Percentiles rank a stretch among this genome's conserved stretches.
Conservation (phyloP, 129 eudicot genomes). For the Scalesia atractyloides region DNA sequence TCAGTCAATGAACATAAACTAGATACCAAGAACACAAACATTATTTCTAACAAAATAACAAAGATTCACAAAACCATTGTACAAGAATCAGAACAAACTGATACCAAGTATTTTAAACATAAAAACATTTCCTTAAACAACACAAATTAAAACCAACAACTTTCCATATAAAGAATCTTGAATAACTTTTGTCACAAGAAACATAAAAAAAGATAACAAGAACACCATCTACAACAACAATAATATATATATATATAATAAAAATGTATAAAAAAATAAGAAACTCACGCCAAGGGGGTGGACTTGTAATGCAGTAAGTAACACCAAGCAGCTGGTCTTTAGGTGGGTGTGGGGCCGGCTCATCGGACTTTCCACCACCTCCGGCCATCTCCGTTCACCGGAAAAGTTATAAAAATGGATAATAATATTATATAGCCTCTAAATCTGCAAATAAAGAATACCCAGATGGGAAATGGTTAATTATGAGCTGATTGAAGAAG, state of each 20-base stretch:
- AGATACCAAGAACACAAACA: slow-evolving; percentile 25
- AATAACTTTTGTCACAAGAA: slow-evolving; percentile 8
- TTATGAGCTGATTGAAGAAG: background rate
- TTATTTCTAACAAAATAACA: background rate
- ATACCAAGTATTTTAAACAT: slow-evolving; percentile 3
- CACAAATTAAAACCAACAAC: slow-evolving; percentile 16
- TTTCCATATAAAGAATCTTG: slow-evolving; percentile 6
- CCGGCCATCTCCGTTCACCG: slow-evolving; percentile 61
- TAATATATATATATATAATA: no score
- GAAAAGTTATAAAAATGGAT: background rate
- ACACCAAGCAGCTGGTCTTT: slow-evolving; percentile 91
- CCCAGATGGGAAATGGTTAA: slow-evolving; percentile 52
- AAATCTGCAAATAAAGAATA: slow-evolving; percentile 41
- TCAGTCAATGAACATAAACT: slow-evolving; percentile 2
- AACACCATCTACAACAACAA: background rate
- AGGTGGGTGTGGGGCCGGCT: slow-evolving; percentile 92
- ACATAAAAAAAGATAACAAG: background rate
- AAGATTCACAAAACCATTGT: slow-evolving; percentile 8
- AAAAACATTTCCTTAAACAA: slow-evolving; percentile 10
- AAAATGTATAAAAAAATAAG: slow-evolving; percentile 2
- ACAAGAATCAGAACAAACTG: slow-evolving; percentile 31
- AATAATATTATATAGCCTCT: slow-evolving; percentile 6
- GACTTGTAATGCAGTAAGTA: slow-evolving; percentile 90
- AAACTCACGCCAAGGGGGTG: slow-evolving; percentile 95
- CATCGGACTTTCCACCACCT: slow-evolving; percentile 76